Percentiles rank a stretch among this genome's conserved stretches.
phyloP scores from a whole-genome alignment of 2,329 filamentous ascomycete species.

The Aspergillus fischeri region DNA sequence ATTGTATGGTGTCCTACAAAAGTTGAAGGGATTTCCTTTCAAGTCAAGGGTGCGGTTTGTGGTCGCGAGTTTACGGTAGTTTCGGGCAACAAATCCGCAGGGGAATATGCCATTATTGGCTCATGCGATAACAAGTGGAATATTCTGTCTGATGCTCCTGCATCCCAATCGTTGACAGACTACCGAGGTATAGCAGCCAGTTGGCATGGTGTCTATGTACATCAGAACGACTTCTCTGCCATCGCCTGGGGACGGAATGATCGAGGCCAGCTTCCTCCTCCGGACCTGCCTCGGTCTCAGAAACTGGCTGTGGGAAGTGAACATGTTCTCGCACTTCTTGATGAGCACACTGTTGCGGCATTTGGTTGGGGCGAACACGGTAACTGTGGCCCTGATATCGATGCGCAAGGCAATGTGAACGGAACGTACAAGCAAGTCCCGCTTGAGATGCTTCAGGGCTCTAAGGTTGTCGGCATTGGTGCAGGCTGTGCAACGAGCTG shows the following conservation, averaged over 20 bases:
- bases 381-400: conserved; percentile 73
- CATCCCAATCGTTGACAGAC: conserved; percentile 35
- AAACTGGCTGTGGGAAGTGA: conserved; percentile 82
- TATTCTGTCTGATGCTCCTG: conserved; percentile 56
- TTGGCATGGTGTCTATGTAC: conserved; percentile 77
- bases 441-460: conserved; percentile 50
- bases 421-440: conserved; percentile 65
- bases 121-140: conserved; percentile 63
- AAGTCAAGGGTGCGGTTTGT: conserved; percentile 65
- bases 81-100: conserved; percentile 50
- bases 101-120: conserved; percentile 65
- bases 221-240: conserved; percentile 58
- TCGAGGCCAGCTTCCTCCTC: conserved; percentile 72
- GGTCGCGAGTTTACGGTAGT: conserved; percentile 84
- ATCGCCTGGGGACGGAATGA: conserved; percentile 79
- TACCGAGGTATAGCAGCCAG: conserved; percentile 68
- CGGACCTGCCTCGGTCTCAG: conserved; percentile 54
- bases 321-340: conserved; percentile 72
- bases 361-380: conserved; percentile 99
- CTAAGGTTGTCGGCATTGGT: conserved; percentile 59
- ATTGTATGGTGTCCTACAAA: conserved; percentile 58
- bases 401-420: conserved; percentile 62
- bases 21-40: conserved; percentile 58
- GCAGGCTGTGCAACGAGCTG: conserved; percentile 92
- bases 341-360: conserved; percentile 63